phyloP scores from a whole-genome alignment of 192 early-diverging fungal species.

The Backusella luteola region DNA sequence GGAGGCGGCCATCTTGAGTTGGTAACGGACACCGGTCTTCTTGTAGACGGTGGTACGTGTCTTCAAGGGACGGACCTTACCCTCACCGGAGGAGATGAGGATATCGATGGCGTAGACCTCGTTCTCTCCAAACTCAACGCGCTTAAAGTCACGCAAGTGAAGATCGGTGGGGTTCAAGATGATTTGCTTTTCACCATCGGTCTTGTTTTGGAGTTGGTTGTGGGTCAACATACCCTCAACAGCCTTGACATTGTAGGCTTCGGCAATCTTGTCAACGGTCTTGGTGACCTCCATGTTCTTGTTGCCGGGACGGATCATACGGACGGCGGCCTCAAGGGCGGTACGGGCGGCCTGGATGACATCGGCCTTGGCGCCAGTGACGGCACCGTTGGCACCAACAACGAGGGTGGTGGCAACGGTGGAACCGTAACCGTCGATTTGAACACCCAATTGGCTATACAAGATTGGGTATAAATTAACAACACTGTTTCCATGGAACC shows the following conservation, averaged over 20 bases:
- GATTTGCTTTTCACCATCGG: slow-evolving; percentile 93
- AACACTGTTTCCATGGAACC: too few relatives aligned
- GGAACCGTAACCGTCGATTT: slow-evolving; percentile 90
- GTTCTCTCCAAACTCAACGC: slow-evolving; percentile 71
- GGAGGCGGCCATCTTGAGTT: slow-evolving; percentile 86
- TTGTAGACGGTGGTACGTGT: slow-evolving; percentile 91
- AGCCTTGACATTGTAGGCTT: slow-evolving; percentile 82
- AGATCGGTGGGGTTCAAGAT: slow-evolving; percentile 82
- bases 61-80: slow-evolving; percentile 69
- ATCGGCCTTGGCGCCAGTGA: slow-evolving; percentile 84
- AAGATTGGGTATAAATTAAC: background rate
- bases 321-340: slow-evolving; percentile 81
- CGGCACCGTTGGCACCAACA: slow-evolving; percentile 74
- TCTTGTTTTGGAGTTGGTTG: slow-evolving; percentile 80
- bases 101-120: slow-evolving; percentile 95
- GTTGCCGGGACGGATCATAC: slow-evolving; percentile 85
- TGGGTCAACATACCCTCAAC: slow-evolving; percentile 92
- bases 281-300: slow-evolving; percentile 75
- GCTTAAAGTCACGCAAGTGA: slow-evolving; percentile 71
- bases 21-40: slow-evolving; percentile 77
- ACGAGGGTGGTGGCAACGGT: slow-evolving; percentile 81
- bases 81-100: slow-evolving; percentile 85
- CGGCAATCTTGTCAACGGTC: slow-evolving; percentile 73
- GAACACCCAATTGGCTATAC: slow-evolving; percentile 76
- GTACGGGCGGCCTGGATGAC: slow-evolving; percentile 84